Conservation (phyloP, 163 green algal species). For the Smithsoniella earleae region DNA sequence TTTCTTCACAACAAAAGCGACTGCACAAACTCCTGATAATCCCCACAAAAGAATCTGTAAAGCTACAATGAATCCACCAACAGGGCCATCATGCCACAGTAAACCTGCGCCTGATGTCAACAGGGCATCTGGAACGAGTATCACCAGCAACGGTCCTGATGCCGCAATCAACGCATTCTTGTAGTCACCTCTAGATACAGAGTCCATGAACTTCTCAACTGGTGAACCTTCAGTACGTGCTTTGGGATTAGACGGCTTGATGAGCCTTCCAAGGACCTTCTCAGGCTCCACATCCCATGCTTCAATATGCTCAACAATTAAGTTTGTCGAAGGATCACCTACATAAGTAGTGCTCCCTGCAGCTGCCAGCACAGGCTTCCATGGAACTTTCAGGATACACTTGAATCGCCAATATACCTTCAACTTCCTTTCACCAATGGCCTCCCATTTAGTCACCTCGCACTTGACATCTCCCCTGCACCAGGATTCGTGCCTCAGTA, state of each 20-base stretch:
- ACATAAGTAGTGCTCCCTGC: constrained; percentile 64
- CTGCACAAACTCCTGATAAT: neutral
- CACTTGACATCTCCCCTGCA: constrained; percentile 52
- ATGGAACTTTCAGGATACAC: constrained; percentile 62
- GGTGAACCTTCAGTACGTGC: neutral
- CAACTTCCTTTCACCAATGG: constrained; percentile 38
- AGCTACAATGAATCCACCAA: neutral
- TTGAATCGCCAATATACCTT: constrained; percentile 63
- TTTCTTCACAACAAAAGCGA: too few relatives aligned
- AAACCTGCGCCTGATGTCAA: neutral
- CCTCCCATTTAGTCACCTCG: constrained; percentile 50
- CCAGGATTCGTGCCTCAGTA: too few relatives aligned
- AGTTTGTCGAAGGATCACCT: constrained; percentile 46
- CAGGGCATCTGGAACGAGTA: constrained; percentile 11
- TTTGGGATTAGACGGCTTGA: constrained; percentile 25
- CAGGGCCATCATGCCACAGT: neutral
- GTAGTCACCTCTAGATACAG: neutral
- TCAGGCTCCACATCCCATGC: constrained; percentile 59
- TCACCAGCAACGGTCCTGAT: neutral
- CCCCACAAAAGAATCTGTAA: neutral
- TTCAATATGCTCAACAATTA: constrained; percentile 66
- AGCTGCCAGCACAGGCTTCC: constrained; percentile 60
- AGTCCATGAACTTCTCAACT: constrained; percentile 31
- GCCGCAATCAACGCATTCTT: neutral
- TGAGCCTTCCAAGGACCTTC: constrained; percentile 46